Conservation (phyloP, 2,329 filamentous ascomycete species). For the Paecilomyces niveus region DNA sequence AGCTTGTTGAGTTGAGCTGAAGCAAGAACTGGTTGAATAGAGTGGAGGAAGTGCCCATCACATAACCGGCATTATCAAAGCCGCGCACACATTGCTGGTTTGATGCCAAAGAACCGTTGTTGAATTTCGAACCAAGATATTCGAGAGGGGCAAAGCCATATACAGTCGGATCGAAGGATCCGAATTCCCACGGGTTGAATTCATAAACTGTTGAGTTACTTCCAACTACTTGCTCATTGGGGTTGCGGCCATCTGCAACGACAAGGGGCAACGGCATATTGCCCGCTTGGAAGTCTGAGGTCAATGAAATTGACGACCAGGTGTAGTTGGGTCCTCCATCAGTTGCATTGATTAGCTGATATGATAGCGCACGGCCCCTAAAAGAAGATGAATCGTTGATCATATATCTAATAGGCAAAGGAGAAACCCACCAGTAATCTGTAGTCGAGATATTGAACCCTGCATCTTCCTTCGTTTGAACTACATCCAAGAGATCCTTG, state of each 20-base stretch:
- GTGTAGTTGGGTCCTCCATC: constrained; percentile 71
- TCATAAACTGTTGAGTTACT: constrained; percentile 71
- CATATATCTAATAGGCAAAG: too few species aligned
- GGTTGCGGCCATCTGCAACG: constrained; percentile 60
- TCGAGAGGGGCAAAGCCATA: constrained; percentile 64
- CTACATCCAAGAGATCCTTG: constrained; percentile 49
- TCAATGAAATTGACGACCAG: constrained; percentile 68
- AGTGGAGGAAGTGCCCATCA: constrained; percentile 80
- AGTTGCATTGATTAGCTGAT: constrained; percentile 71
- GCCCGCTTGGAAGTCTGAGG: constrained; percentile 55
- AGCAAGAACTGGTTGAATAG: constrained; percentile 77
- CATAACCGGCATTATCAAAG: constrained; percentile 73
- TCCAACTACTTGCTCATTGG: constrained; percentile 54
- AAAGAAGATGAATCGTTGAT: neutral
- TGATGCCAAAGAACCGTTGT: constrained; percentile 50
- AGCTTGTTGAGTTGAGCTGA: constrained; percentile 49
- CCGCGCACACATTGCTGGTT: constrained; percentile 62
- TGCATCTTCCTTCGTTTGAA: constrained; percentile 55
- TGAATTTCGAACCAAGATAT: constrained; percentile 68
- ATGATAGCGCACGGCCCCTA: constrained; percentile 69
- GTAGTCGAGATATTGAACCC: constrained; percentile 67
- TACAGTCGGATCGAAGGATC: constrained; percentile 66
- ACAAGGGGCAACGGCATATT: constrained; percentile 66
- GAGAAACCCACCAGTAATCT: constrained; percentile 61
- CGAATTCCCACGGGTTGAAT: constrained; percentile 74